phyloP scores from a whole-genome alignment of 768 basidiomycete species.

The Russula emetica region DNA sequence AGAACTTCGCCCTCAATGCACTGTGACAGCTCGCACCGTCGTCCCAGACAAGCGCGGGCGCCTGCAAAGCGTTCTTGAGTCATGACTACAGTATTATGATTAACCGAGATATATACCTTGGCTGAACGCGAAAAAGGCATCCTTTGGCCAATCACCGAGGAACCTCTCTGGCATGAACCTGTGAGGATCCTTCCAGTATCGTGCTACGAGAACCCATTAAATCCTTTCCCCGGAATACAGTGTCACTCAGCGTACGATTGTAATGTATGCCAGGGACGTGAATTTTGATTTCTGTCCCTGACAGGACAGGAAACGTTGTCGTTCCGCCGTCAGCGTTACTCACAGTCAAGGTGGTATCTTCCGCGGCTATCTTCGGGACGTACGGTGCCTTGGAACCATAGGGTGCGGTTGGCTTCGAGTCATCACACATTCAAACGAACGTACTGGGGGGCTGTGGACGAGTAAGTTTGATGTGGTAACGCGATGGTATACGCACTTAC shows the following conservation, averaged over 20 bases:
- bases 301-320: constrained; percentile 40
- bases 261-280: constrained; percentile 44
- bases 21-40: constrained; percentile 17
- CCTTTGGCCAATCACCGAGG: constrained; percentile 34
- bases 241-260: constrained; percentile 38
- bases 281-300: constrained; percentile 39
- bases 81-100: not conserved
- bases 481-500: too few relatives aligned
- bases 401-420: not conserved
- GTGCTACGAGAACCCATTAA: constrained; percentile 36
- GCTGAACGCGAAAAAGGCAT: constrained; percentile 37
- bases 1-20: not conserved
- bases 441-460: constrained; percentile 11
- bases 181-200: constrained; percentile 53
- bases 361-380: constrained; percentile 44
- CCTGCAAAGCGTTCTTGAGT: not conserved
- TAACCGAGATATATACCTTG: constrained; percentile 13
- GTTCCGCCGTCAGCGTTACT: constrained; percentile 39
- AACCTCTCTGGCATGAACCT: constrained; percentile 42
- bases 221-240: not conserved
- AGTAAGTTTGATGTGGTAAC: too few relatives aligned
- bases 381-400: constrained; percentile 39
- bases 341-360: constrained; percentile 42
- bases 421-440: not conserved
- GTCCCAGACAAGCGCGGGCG: constrained; percentile 27